phyloP scores from a whole-genome alignment of 495 filamentous ascomycete genomes.

The Umbilicaria muhlenbergii region DNA sequence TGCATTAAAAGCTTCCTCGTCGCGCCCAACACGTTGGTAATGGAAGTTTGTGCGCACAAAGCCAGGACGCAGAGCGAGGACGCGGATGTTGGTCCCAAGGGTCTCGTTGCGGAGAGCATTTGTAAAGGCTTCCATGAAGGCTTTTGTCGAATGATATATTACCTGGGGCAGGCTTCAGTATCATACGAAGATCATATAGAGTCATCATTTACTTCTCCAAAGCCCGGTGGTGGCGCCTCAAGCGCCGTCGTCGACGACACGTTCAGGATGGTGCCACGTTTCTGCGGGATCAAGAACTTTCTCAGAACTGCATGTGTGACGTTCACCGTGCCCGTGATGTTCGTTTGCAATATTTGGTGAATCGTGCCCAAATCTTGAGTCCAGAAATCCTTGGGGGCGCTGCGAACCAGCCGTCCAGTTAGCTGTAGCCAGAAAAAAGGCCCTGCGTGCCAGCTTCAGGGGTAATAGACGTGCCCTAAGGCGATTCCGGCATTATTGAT shows the following conservation, averaged over 20 bases:
- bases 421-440: conserved; percentile 17
- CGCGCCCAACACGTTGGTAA: conserved; percentile 18
- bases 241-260: conserved; percentile 22
- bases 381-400: conserved; percentile 17
- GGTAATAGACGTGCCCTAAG: neutral
- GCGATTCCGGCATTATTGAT: conserved; percentile 18
- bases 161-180: conserved; percentile 15
- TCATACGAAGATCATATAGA: too few relatives aligned
- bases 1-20: conserved; percentile 16
- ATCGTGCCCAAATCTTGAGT: conserved; percentile 15
- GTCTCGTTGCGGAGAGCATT: conserved; percentile 23
- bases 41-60: conserved; percentile 26
- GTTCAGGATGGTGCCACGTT: conserved; percentile 23
- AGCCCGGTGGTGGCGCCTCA: conserved; percentile 18
- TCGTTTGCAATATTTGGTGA: conserved; percentile 19
- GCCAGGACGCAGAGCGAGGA: conserved; percentile 22
- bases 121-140: conserved; percentile 22
- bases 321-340: conserved; percentile 22
- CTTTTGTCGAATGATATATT: conserved; percentile 27
- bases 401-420: too few relatives aligned
- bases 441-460: conserved; percentile 12
- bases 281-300: conserved; percentile 13
- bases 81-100: conserved; percentile 19
- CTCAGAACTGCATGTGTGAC: conserved; percentile 20
- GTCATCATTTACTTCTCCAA: too few relatives aligned